Evolutionary conservation across 1,284 basidiomycete genomes (phyloP).

Genomic region (Apiotrichum montevideense): DNA sequence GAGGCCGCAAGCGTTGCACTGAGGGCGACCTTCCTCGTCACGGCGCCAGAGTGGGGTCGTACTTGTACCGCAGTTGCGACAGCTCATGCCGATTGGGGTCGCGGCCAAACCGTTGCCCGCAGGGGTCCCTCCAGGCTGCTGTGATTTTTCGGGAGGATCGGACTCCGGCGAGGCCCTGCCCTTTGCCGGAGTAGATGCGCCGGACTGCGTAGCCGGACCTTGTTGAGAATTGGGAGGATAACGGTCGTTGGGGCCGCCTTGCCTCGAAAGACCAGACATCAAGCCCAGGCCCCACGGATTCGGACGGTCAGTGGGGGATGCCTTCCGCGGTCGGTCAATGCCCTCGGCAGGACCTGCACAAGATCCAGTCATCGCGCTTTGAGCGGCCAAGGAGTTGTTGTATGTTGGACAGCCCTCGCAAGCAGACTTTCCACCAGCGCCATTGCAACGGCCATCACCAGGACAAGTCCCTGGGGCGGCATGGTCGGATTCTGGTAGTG

Average conservation of each 20-base stretch:
- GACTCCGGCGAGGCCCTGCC: slow-evolving; percentile 14
- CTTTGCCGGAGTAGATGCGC: slow-evolving; percentile 3
- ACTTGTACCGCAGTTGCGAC: slow-evolving; percentile 85
- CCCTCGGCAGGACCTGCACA: slow-evolving; percentile 31
- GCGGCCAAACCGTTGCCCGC: slow-evolving; percentile 43
- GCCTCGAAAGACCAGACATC: slow-evolving; percentile 1
- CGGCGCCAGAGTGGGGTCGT: slow-evolving; percentile 90
- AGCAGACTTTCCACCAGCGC: slow-evolving; percentile 80
- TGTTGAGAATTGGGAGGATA: background rate
- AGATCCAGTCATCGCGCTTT: background rate
- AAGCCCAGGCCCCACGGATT: slow-evolving; percentile 21
- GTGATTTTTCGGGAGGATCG: slow-evolving; percentile 12
- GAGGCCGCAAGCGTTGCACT: slow-evolving; percentile 79
- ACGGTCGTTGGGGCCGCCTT: background rate
- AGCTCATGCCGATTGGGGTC: slow-evolving; percentile 69
- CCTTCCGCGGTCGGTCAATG: slow-evolving; percentile 32
- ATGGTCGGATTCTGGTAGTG: slow-evolving; percentile 27
- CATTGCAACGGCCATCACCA: slow-evolving; percentile 90
- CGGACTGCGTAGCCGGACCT: background rate
- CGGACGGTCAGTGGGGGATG: slow-evolving; percentile 5
- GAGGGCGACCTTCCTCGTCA: slow-evolving; percentile 78
- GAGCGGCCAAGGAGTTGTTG: slow-evolving; percentile 60
- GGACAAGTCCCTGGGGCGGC: slow-evolving; percentile 68
- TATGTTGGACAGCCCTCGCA: slow-evolving; percentile 90
- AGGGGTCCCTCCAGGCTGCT: slow-evolving; percentile 4